Conservation (phyloP, 2,329 filamentous ascomycete species). For the Phoma sp. region DNA sequence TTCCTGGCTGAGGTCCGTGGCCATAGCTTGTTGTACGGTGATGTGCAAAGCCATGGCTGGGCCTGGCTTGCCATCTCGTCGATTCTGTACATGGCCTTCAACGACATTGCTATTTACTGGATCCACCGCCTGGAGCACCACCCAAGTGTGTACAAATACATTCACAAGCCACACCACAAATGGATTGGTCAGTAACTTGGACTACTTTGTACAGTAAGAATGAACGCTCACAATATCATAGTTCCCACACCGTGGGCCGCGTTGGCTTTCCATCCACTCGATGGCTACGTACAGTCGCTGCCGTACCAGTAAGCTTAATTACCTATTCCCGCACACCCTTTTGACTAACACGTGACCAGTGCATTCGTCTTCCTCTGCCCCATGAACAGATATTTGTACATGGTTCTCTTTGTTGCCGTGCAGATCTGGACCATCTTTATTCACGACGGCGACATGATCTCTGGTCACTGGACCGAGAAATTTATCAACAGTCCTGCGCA, state of each 20-base stretch:
- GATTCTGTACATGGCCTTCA: constrained; percentile 56
- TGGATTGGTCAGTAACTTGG: constrained; percentile 53
- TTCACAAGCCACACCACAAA: constrained; percentile 60
- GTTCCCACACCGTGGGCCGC: constrained; percentile 59
- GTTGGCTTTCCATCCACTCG: constrained; percentile 58
- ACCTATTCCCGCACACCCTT: too few species aligned
- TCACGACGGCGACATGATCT: constrained; percentile 60
- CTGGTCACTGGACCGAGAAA: constrained; percentile 57
- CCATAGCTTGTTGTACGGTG: constrained; percentile 53
- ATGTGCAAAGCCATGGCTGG: constrained; percentile 42
- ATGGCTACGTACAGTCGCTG: constrained; percentile 57
- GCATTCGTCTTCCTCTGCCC: constrained; percentile 57
- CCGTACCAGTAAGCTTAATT: constrained; percentile 56
- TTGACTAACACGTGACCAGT: constrained; percentile 32
- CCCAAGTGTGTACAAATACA: constrained; percentile 56
- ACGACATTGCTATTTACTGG: constrained; percentile 58
- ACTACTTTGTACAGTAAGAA: not conserved
- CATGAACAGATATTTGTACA: constrained; percentile 57
- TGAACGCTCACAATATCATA: constrained; percentile 22
- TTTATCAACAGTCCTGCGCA: constrained; percentile 59
- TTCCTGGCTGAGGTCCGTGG: constrained; percentile 60
- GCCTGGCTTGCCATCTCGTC: constrained; percentile 52
- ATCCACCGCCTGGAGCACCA: constrained; percentile 58
- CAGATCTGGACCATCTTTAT: constrained; percentile 61
- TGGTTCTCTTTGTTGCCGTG: constrained; percentile 55